phyloP scores from a whole-genome alignment of 331 rosid species.

The Quercus lobata region DNA sequence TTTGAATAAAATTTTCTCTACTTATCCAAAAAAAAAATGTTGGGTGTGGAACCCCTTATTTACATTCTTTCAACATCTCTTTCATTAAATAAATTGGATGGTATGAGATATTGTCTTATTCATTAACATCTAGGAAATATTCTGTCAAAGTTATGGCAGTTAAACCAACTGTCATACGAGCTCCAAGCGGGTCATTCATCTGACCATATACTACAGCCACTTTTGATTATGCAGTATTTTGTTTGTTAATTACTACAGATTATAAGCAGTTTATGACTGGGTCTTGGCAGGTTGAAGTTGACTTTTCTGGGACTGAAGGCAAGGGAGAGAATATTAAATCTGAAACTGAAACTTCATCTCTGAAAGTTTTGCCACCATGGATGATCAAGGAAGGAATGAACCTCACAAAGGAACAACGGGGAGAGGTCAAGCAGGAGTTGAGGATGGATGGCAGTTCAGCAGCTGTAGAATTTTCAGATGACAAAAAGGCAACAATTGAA shows the following conservation, averaged over 20 bases:
- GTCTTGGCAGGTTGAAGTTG: slow-evolving; percentile 80
- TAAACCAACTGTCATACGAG: neutral
- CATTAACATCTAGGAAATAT: too few species aligned
- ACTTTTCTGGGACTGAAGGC: slow-evolving; percentile 72
- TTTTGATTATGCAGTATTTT: neutral
- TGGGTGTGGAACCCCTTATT: neutral
- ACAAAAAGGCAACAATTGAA: slow-evolving; percentile 62
- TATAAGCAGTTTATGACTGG: slow-evolving; percentile 1
- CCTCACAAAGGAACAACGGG: slow-evolving; percentile 93
- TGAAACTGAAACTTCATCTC: slow-evolving; percentile 46
- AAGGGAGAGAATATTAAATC: slow-evolving; percentile 68
- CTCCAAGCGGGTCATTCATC: neutral
- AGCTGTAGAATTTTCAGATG: slow-evolving; percentile 52
- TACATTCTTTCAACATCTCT: neutral
- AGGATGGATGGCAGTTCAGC: slow-evolving; percentile 65
- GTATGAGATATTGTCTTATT: neutral
- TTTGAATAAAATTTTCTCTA: too few species aligned
- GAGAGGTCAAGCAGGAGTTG: slow-evolving; percentile 70
- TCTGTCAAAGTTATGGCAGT: too few species aligned
- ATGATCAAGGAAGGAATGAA: slow-evolving; percentile 95
- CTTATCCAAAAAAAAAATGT: neutral
- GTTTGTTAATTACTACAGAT: too few species aligned
- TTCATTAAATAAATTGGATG: neutral
- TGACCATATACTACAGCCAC: neutral
- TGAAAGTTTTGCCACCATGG: slow-evolving; percentile 98